phyloP scores from a whole-genome alignment of 352 stramenopile genomes.

The Globisporangium polare region DNA sequence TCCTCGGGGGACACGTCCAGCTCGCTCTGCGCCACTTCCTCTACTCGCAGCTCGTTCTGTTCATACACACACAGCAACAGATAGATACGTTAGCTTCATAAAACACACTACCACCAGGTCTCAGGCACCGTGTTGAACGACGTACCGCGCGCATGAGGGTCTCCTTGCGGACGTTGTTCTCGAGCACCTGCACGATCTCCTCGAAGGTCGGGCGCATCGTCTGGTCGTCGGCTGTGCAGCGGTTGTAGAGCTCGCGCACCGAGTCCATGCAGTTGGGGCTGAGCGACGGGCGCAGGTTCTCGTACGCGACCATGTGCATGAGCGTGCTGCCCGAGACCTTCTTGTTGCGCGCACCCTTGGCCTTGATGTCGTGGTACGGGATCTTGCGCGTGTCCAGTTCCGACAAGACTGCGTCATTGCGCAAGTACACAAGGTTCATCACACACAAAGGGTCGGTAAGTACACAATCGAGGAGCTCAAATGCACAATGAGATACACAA shows the following conservation, averaged over 20 bases:
- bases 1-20: conserved; percentile 72
- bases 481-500: conserved; percentile 8
- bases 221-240: conserved; percentile 78
- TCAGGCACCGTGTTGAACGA: conserved; percentile 16
- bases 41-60: conserved; percentile 22
- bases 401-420: conserved; percentile 49
- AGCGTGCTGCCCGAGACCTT: conserved; percentile 82
- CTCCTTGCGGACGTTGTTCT: conserved; percentile 84
- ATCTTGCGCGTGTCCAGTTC: conserved; percentile 86
- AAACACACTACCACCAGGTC: not conserved
- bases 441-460: conserved; percentile 5
- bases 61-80: not conserved
- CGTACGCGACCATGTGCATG: conserved; percentile 90
- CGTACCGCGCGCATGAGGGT: conserved; percentile 76
- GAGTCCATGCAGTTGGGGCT: conserved; percentile 83
- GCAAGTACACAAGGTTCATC: not conserved
- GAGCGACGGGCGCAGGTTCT: conserved; percentile 80
- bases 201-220: conserved; percentile 75
- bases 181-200: conserved; percentile 81
- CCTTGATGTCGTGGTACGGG: conserved; percentile 87
- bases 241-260: conserved; percentile 74
- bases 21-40: conserved; percentile 32
- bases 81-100: not conserved
- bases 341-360: conserved; percentile 77
- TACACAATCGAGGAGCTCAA: not conserved